Percentiles rank a stretch among this genome's conserved stretches.
Conservation (phyloP, 2,329 filamentous ascomycete genomes). For the Xylariales sp. region DNA sequence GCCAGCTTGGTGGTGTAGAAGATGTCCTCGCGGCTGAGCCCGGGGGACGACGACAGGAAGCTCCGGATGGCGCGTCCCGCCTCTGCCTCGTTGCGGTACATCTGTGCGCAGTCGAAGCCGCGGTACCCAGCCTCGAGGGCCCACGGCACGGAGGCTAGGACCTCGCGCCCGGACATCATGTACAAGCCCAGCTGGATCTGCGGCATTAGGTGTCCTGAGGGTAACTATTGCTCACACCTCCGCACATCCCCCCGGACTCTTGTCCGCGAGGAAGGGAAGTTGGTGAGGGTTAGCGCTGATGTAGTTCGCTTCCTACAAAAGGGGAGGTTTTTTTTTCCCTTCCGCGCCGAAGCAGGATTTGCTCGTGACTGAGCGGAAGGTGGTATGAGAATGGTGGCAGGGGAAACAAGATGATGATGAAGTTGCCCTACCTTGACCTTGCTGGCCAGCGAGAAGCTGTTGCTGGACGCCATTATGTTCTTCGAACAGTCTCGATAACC, state of each 20-base stretch:
- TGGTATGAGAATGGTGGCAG: no score
- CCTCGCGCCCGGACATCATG: constrained; percentile 61
- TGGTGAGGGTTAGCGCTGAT: no score
- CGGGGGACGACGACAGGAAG: constrained; percentile 44
- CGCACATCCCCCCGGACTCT: no score
- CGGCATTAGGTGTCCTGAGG: constrained; percentile 64
- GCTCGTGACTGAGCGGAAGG: no score
- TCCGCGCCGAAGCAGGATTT: no score
- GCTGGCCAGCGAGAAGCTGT: constrained; percentile 18
- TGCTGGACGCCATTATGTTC: constrained; percentile 14
- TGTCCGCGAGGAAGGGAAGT: no score
- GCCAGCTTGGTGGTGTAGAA: constrained; percentile 80
- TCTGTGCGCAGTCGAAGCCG: constrained; percentile 49
- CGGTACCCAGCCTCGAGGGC: constrained; percentile 51
- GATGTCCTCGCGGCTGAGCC: constrained; percentile 61
- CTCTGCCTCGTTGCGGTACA: constrained; percentile 66
- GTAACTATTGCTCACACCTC: constrained; percentile 46
- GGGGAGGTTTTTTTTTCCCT: no score
- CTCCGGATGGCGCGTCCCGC: constrained; percentile 61
- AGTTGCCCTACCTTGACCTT: constrained; percentile 18
- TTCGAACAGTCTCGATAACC: not conserved
- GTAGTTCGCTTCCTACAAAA: no score
- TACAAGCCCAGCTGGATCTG: constrained; percentile 72
- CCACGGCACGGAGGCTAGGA: constrained; percentile 50
- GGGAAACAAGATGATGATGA: no score